A percentile compares a stretch with the other conserved stretches of the same genome.
phyloP scores from a whole-genome alignment of 2,329 filamentous ascomycete genomes.

The Aureobasidium sp. region DNA sequence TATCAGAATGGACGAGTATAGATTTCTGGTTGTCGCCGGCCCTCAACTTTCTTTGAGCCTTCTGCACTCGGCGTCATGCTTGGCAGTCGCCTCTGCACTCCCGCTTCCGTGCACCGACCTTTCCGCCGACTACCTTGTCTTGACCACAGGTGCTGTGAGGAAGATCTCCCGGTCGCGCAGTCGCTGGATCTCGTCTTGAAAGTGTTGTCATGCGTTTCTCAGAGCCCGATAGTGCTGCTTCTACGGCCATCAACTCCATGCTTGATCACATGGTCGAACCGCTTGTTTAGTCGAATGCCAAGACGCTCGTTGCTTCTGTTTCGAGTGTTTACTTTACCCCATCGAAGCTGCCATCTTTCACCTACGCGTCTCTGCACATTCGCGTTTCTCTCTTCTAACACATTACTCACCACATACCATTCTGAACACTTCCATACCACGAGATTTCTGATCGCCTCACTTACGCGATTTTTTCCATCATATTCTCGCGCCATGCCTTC shows the following conservation, averaged over 20 bases:
- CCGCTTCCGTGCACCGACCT: conserved; percentile 7
- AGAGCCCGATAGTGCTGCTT: neutral
- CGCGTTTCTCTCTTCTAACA: conserved; percentile 1
- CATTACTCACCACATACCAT: neutral
- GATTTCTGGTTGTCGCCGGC: neutral
- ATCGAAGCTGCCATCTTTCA: neutral
- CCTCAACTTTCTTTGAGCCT: conserved; percentile 12
- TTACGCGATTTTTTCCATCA: conserved; percentile 39
- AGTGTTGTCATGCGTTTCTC: neutral
- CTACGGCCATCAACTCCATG: too few relatives aligned
- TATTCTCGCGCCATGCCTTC: conserved; percentile 53
- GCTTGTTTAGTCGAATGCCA: neutral
- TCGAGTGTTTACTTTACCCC: conserved; percentile 8
- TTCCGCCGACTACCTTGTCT: neutral
- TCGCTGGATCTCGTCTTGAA: neutral
- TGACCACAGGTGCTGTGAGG: neutral
- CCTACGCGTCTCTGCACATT: neutral
- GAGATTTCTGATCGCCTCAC: conserved; percentile 38
- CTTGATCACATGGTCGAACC: neutral
- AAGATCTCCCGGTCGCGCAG: too few relatives aligned
- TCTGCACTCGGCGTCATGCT: conserved; percentile 14
- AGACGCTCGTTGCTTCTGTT: neutral
- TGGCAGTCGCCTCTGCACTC: neutral
- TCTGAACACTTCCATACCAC: neutral
- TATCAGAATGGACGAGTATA: neutral